phyloP scores from a whole-genome alignment of 345 rosid genomes.

The Anacardium occidentale region DNA sequence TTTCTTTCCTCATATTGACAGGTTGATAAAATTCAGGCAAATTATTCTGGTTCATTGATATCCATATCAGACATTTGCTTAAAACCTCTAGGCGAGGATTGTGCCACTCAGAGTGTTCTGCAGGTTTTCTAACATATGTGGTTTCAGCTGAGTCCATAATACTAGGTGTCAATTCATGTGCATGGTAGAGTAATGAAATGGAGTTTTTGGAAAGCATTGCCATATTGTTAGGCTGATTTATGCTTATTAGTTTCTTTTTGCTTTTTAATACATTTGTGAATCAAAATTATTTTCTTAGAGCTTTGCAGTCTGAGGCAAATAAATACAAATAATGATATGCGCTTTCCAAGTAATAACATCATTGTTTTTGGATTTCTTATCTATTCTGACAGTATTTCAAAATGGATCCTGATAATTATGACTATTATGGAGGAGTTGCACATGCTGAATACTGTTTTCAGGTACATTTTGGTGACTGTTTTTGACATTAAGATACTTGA shows the following conservation, averaged over 20 bases:
- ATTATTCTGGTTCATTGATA: conserved; percentile 68
- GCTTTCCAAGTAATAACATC: conserved; percentile 18
- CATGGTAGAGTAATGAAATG: not conserved
- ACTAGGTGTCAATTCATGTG: not conserved
- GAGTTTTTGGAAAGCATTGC: not conserved
- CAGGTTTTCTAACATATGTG: conserved; percentile 52
- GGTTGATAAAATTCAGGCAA: conserved; percentile 80
- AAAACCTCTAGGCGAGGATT: conserved; percentile 89
- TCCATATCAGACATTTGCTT: conserved; percentile 81
- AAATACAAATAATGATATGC: not conserved
- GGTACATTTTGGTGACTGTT: conserved; percentile 40
- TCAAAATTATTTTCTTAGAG: conserved; percentile 5
- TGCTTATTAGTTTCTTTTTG: not conserved
- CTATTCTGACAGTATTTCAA: conserved; percentile 64
- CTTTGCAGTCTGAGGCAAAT: conserved; percentile 4
- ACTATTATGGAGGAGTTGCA: conserved; percentile 67
- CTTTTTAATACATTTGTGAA: not conserved
- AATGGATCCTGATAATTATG: conserved; percentile 71
- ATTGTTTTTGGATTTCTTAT: conserved; percentile 13
- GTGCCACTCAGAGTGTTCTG: conserved; percentile 92
- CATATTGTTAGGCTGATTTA: not conserved
- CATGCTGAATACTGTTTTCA: conserved; percentile 91
- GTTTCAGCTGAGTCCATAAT: not conserved
- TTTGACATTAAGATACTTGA: not conserved
- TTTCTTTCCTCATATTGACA: conserved; percentile 31